Conservation (phyloP, 129 eudicot species). For the Scalesia atractyloides region DNA sequence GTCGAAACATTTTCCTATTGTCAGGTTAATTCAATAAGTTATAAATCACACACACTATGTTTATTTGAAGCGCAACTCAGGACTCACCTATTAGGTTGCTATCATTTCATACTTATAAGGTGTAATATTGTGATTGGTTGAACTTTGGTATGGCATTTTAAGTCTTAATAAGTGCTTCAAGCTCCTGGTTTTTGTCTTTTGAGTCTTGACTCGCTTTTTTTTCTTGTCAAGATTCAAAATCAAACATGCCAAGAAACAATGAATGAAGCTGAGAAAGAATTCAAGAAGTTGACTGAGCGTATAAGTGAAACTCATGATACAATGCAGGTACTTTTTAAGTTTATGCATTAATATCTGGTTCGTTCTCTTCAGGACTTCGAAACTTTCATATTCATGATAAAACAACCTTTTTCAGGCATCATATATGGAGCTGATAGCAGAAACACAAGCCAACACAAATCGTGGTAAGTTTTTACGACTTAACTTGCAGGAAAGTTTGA, state of each 20-base stretch:
- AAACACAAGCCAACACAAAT: slow-evolving; percentile 71
- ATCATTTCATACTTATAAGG: background rate
- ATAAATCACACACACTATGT: background rate
- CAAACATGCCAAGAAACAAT: slow-evolving; percentile 80
- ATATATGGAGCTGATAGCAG: slow-evolving; percentile 64
- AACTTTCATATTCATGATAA: slow-evolving; percentile 23
- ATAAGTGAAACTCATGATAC: slow-evolving; percentile 73
- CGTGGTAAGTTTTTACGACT: slow-evolving; percentile 57
- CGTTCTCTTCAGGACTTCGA: slow-evolving; percentile 9
- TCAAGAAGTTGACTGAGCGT: slow-evolving; percentile 68
- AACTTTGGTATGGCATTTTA: background rate
- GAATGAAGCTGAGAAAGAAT: slow-evolving; percentile 86
- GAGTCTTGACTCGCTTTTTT: slow-evolving; percentile 16
- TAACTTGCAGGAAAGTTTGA: background rate
- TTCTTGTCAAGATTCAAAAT: slow-evolving; percentile 58
- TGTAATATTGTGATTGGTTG: slow-evolving; percentile 17
- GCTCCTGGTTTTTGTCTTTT: slow-evolving; percentile 15
- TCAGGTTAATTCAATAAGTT: slow-evolving; percentile 15
- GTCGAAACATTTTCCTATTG: background rate
- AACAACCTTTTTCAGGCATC: slow-evolving; percentile 60
- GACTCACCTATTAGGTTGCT: background rate
- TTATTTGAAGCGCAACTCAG: slow-evolving; percentile 1
- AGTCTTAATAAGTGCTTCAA: background rate
- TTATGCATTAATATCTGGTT: slow-evolving; percentile 11
- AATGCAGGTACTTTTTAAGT: slow-evolving; percentile 59